These are phyloP conservation scores for Pseudogymnoascus pannorum DNA, from an alignment of 2,329 filamentous ascomycete genomes.

Conservation along the genomic window DNA sequence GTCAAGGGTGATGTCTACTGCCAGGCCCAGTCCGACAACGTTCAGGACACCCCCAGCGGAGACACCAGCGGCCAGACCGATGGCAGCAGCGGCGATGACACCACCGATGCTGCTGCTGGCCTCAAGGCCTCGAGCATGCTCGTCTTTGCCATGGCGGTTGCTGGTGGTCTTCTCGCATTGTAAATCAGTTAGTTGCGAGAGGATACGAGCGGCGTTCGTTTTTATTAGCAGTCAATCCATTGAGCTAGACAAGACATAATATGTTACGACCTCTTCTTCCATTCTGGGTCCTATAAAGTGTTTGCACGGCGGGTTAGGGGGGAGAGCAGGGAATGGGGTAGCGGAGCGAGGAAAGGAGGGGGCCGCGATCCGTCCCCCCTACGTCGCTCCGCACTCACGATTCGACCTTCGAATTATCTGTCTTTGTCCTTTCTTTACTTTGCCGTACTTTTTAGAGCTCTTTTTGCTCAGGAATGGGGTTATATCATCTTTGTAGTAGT, in stretches of 20 bases:
- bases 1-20: slow-evolving; percentile 43
- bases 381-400: no score
- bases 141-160: not conserved
- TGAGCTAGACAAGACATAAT: not conserved
- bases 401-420: no score
- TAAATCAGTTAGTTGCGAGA: not conserved
- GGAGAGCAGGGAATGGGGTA: no score
- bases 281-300: not conserved
- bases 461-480: no score
- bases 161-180: not conserved
- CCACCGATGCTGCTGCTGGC: not conserved
- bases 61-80: not conserved
- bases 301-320: no score
- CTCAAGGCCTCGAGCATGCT: not conserved
- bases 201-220: not conserved
- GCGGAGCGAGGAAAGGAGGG: no score
- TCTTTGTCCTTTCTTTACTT: no score
- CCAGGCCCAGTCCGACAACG: slow-evolving; percentile 24
- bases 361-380: no score
- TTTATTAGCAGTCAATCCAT: not conserved
- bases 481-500: no score
- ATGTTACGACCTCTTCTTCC: not conserved
- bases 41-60: slow-evolving; percentile 1
- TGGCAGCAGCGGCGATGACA: not conserved
- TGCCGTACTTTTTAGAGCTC: no score